phyloP scores from a whole-genome alignment of 2,329 filamentous ascomycete genomes.

The Chrysoporthe puriensis region DNA sequence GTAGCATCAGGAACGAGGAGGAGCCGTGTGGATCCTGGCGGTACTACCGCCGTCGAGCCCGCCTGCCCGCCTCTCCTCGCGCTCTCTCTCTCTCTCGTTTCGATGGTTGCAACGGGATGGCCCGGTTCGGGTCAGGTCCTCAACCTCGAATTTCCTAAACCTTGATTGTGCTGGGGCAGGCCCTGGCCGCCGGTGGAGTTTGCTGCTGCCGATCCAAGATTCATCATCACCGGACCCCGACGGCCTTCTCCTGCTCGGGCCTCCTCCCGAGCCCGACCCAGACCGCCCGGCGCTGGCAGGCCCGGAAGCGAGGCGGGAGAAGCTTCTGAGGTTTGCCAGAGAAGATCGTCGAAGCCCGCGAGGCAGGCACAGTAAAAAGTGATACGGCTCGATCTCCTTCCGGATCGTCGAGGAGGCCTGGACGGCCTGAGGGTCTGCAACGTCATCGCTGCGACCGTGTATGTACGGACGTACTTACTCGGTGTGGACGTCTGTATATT shows the following conservation, averaged over 20 bases:
- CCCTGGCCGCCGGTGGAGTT: not conserved
- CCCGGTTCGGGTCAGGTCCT: not conserved
- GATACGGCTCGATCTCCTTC: not conserved
- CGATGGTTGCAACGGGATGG: not conserved
- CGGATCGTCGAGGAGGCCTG: no score
- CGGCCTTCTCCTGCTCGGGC: not conserved
- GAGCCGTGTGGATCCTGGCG: not conserved
- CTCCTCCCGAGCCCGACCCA: not conserved
- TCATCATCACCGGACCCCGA: not conserved
- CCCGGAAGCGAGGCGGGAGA: not conserved
- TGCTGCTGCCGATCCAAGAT: not conserved
- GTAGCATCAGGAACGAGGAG: not conserved
- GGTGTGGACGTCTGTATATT: no score
- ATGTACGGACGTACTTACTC: no score
- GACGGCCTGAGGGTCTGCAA: no score
- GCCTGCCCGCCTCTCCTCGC: no score
- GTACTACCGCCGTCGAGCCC: not conserved
- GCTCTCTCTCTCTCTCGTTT: not conserved
- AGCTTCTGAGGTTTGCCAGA: not conserved
- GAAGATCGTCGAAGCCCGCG: not conserved
- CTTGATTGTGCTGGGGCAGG: not conserved
- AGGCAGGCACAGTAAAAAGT: not conserved
- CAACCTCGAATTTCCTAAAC: conserved; percentile 2
- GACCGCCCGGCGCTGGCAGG: not conserved
- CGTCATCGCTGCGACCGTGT: no score